phyloP scores from a whole-genome alignment of 345 rosid species.

The Lepidium africanum region DNA sequence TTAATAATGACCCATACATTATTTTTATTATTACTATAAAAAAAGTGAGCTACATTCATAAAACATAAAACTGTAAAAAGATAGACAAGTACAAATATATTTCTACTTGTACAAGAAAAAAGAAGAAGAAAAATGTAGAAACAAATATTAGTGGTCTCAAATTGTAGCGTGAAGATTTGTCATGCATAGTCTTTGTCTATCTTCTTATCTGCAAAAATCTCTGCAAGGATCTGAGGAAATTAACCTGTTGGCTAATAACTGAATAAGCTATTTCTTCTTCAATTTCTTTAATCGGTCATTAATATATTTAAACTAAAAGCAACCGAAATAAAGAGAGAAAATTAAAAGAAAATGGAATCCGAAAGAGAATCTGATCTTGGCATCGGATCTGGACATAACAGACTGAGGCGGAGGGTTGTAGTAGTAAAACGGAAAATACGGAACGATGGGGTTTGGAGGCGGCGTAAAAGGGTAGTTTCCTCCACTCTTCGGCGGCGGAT shows the following conservation, averaged over 20 bases:
- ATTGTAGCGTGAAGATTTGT: conserved; percentile 18
- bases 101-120: conserved; percentile 15
- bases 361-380: neutral
- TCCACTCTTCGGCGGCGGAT: conserved; percentile 49
- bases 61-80: neutral
- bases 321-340: conserved; percentile 10
- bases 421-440: conserved; percentile 85
- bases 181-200: neutral
- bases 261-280: neutral
- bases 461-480: conserved; percentile 59
- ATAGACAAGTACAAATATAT: conserved; percentile 5
- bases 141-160: neutral
- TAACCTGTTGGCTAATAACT: neutral
- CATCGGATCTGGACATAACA: conserved; percentile 23
- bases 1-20: neutral
- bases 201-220: conserved; percentile 5
- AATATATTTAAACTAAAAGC: neutral
- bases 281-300: neutral
- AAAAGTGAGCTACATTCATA: neutral
- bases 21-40: neutral
- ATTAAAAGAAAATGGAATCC: neutral
- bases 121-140: neutral
- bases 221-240: neutral
- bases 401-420: conserved; percentile 58
- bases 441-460: conserved; percentile 96